Base-by-base conservation (phyloP, 2,329 filamentous ascomycete genomes). In the Cladosporium halotolerans region DNA sequence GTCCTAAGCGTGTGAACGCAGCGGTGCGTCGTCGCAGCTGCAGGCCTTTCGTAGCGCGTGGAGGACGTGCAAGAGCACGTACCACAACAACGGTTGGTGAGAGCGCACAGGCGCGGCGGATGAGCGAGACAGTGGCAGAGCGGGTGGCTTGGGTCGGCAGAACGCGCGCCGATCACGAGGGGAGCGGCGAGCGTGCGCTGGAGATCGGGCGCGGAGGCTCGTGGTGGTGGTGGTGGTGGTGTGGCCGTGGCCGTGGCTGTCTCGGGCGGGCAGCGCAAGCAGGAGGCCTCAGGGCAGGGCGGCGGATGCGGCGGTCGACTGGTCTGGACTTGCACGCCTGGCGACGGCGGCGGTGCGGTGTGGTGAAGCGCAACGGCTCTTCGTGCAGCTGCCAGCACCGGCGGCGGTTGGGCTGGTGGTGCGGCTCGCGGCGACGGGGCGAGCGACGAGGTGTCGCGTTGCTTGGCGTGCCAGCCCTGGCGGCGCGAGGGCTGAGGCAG, bases 1-100 rank as follows among this genome's bases (percentile, higher is more conserved):
- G 36, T 23, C n/a, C 33, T 42, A 41, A 18, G 45, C 33, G 45
- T 40, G 43, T 54, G 14, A 31, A 33, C 38, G 38, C 31, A 34
- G 52, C 51, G 46, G 14, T 34, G 28, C 39, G 45, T 48, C 33
- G 48, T 51, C 48, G 48, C 40, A 43, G 48, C 48, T 38, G 48
- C 48, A 51, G 48, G 38, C 40, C 40, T 51, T 51, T 43, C 13
- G 46, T 48, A 49, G 46, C 46, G 48, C 48, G 48, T 51, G 48
- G 47, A 42, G 47, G 33, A 39, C 45, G 45, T 51, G 48, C 48
- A 49, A 36, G 46, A 28, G 23, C 23, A 28, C 23, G 46, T 28
- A 49, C 46, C 23, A n/a, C 23, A 38, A 51, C 36, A 51, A 51
- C 48, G 48, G 48, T 39, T 36, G 40, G 31, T 43, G 48, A 49